A percentile compares a stretch with the other conserved stretches of the same genome.
Evolutionary conservation across 164 flowering plant genomes (phyloP).

Genomic region (Magnolia changhungtana): DNA sequence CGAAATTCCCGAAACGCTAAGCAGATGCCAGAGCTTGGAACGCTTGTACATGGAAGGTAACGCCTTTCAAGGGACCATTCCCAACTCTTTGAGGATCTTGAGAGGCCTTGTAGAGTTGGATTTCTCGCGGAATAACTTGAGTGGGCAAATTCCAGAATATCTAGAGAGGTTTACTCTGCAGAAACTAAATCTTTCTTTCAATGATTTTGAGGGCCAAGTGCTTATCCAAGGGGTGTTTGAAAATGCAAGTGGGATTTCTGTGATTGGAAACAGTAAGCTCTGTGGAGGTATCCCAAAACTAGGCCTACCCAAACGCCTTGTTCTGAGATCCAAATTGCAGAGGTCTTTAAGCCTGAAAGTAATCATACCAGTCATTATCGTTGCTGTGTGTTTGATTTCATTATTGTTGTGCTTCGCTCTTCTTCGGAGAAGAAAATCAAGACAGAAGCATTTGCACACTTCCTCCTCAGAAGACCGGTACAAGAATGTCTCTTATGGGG

Average conservation of each 20-base stretch:
- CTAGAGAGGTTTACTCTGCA: constrained; percentile 14
- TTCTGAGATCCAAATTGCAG: background rate
- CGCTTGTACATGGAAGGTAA: constrained; percentile 20
- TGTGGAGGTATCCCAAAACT: constrained; percentile 16
- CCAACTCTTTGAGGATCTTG: constrained; percentile 7
- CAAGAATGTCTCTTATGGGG: constrained; percentile 20
- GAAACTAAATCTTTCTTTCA: constrained; percentile 17
- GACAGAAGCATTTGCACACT: background rate
- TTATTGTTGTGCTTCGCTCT: background rate
- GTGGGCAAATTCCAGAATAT: constrained; percentile 11
- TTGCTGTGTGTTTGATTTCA: background rate
- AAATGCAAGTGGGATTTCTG: constrained; percentile 7
- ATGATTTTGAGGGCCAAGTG: constrained; percentile 15
- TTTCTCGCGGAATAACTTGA: constrained; percentile 23
- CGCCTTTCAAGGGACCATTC: constrained; percentile 29
- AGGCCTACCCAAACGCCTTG: constrained; percentile 6
- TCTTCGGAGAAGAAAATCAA: constrained; percentile 1
- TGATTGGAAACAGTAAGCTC: constrained; percentile 12
- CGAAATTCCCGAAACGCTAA: constrained; percentile 26
- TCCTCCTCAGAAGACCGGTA: background rate
- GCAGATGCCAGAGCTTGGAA: constrained; percentile 20
- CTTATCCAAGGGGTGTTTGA: constrained; percentile 9
- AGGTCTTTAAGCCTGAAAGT: background rate
- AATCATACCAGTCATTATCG: background rate
- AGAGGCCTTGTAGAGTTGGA: constrained; percentile 15